These are phyloP conservation scores for Triglochin maritima DNA, from an alignment of 106 monocot species.

Conservation along the genomic window DNA sequence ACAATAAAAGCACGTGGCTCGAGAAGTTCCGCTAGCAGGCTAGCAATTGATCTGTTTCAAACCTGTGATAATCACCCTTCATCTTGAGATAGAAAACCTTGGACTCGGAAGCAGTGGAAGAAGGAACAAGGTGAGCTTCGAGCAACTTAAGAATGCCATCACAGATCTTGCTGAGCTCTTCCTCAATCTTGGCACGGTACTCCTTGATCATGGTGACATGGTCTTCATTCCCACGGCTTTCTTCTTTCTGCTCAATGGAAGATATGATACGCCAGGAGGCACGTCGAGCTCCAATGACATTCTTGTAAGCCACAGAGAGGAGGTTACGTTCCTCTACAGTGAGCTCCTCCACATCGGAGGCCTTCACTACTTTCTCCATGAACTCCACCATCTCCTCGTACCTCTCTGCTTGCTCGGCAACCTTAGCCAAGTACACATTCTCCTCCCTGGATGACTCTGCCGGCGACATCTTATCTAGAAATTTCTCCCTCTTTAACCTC, in stretches of 20 bases:
- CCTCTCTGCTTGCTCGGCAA: slow-evolving; percentile 19
- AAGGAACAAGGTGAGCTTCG: slow-evolving; percentile 17
- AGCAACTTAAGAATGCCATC: slow-evolving; percentile 17
- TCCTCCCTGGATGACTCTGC: slow-evolving; percentile 14
- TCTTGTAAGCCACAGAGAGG: slow-evolving; percentile 24
- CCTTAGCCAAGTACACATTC: slow-evolving; percentile 21
- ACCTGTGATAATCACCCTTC: slow-evolving; percentile 25
- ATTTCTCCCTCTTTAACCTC: too few relatives aligned
- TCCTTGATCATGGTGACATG: slow-evolving; percentile 15
- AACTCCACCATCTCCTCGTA: slow-evolving; percentile 24
- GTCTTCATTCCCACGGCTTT: slow-evolving; percentile 19
- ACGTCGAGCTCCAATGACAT: slow-evolving; percentile 19
- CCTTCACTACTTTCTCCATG: slow-evolving; percentile 21
- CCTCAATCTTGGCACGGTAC: slow-evolving; percentile 16
- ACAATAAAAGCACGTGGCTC: background rate
- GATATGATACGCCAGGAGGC: slow-evolving; percentile 24
- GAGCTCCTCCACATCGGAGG: slow-evolving; percentile 9
- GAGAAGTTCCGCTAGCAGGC: background rate
- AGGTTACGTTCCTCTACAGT: slow-evolving; percentile 20
- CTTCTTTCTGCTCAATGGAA: slow-evolving; percentile 24
- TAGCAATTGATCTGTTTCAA: background rate
- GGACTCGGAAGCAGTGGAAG: slow-evolving; percentile 11
- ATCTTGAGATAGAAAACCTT: slow-evolving; percentile 26
- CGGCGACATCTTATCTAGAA: slow-evolving; percentile 6
- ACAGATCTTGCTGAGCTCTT: slow-evolving; percentile 19